Conservation (phyloP, 2,329 filamentous ascomycete genomes). For the Paecilomyces formosus region DNA sequence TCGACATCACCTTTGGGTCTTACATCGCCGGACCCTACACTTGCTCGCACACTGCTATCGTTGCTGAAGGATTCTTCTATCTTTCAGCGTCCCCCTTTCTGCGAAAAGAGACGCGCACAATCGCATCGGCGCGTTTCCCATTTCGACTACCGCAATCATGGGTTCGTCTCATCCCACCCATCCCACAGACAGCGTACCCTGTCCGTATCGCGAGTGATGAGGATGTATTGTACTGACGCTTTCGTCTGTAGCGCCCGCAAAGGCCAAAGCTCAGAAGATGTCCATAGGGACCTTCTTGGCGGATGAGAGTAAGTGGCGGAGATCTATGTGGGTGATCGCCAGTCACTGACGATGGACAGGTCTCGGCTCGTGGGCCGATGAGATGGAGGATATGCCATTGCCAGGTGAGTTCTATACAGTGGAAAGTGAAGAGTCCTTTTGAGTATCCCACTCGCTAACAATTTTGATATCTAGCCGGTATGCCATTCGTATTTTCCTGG, state of each 20-base stretch:
- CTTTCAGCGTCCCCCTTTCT: constrained; percentile 16
- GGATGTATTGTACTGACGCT: constrained; percentile 37
- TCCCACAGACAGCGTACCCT: constrained; percentile 1
- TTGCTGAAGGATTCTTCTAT: constrained; percentile 14
- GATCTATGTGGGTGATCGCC: constrained; percentile 7
- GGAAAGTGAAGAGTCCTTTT: constrained; percentile 3
- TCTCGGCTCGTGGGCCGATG: constrained; percentile 94
- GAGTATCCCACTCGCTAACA: constrained; percentile 8
- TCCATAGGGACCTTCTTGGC: constrained; percentile 92
- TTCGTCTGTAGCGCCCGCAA: constrained; percentile 66
- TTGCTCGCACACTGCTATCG: background rate
- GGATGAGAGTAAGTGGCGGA: constrained; percentile 66
- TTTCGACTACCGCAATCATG: constrained; percentile 52
- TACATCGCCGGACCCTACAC: background rate
- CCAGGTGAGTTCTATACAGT: constrained; percentile 52
- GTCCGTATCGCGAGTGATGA: constrained; percentile 6
- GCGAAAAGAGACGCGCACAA: constrained; percentile 32
- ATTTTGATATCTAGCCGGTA: constrained; percentile 20
- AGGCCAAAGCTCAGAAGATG: constrained; percentile 94
- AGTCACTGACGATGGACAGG: constrained; percentile 40
- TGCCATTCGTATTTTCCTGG: constrained; percentile 6
- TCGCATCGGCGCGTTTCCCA: constrained; percentile 31
- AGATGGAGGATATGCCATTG: constrained; percentile 81
- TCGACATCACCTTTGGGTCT: constrained; percentile 1
- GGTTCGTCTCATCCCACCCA: constrained; percentile 26